Evolutionary conservation across 768 basidiomycete genomes (phyloP), one percentile per base, ranked within the genome.

Genomic region (Hygrophorus pudorinus): DNA sequence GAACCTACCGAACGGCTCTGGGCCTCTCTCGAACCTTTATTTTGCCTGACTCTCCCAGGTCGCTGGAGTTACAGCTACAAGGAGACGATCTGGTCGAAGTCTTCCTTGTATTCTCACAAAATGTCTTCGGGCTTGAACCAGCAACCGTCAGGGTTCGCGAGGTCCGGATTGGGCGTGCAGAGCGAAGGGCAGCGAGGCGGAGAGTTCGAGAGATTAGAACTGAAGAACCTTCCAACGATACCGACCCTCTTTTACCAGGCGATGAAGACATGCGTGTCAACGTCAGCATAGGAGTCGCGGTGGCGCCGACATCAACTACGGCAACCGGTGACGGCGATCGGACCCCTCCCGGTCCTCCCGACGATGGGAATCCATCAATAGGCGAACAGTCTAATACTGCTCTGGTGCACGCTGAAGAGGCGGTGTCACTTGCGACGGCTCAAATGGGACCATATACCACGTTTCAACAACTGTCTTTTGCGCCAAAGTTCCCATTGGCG

Each of bases 91-190:
- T 93, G 2, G 88, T 92, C 3, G 90, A 93, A 59, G 81, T 93
- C 6, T 93, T 91, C 59, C 71, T 93, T 21, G 85, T 93, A 3
- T 93, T 93, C 57, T 76, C 81, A 2, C 88, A 92, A 58, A 92
- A 90, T 50, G 85, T 93, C 21, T 93, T 93, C 56, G 90, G 91
- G 9, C 65, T 93, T 30, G 90, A 93, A 58, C 90, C 90, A 8
- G 89, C 89, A 2, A 94, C 91, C 0, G 90, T 94, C 14, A 76
- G 90, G 20, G 90, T 94, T n/a, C 79, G 90, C 4, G 91, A 94
- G 60, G 90, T 94, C 17, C 74, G 91, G 28, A 89, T 93, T 35
- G 90, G 87, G 5, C 78, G 90, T 3, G 85, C 86, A 2, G 91
- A 92, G 60, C 74, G 90, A 27, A 66, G 91, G 47, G 88, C 89